Conservation (phyloP, 257 asterid species). For the Solanum bukasovii region DNA sequence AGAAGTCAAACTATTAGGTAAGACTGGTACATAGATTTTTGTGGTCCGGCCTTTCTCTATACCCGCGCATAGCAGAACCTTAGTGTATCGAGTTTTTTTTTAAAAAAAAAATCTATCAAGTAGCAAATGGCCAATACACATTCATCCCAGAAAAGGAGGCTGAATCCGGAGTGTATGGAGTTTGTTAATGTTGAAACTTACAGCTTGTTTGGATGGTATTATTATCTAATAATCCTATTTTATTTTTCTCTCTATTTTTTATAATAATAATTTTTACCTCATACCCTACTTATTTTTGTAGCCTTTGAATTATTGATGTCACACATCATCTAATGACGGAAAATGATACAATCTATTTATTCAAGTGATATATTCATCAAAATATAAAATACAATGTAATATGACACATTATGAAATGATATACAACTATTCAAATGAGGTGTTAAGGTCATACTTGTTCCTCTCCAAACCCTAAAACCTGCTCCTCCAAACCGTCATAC, state of each 20-base stretch:
- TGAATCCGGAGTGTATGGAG: background rate
- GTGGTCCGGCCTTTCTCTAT: background rate
- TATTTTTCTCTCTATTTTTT: too few species aligned
- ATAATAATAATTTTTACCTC: background rate
- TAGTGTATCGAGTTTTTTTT: fast-evolving
- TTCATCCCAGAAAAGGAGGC: background rate
- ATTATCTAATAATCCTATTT: too few species aligned
- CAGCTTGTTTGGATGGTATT: background rate
- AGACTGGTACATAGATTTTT: background rate
- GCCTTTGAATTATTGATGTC: background rate
- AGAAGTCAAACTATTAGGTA: background rate
- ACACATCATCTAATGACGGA: fast-evolving
- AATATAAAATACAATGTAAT: background rate
- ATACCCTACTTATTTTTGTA: background rate
- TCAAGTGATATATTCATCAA: background rate
- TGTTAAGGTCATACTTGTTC: background rate
- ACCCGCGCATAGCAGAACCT: fast-evolving
- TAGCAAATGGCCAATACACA: background rate
- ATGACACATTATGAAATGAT: background rate
- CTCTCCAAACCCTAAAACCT: background rate
- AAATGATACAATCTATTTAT: background rate
- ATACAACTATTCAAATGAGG: background rate
- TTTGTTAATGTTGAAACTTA: background rate
- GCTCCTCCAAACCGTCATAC: background rate
- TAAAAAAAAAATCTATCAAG: background rate